Percentiles rank a stretch among this genome's conserved stretches.
Conservation (phyloP, 495 filamentous ascomycete genomes). For the Hypoxylon fragiforme region DNA sequence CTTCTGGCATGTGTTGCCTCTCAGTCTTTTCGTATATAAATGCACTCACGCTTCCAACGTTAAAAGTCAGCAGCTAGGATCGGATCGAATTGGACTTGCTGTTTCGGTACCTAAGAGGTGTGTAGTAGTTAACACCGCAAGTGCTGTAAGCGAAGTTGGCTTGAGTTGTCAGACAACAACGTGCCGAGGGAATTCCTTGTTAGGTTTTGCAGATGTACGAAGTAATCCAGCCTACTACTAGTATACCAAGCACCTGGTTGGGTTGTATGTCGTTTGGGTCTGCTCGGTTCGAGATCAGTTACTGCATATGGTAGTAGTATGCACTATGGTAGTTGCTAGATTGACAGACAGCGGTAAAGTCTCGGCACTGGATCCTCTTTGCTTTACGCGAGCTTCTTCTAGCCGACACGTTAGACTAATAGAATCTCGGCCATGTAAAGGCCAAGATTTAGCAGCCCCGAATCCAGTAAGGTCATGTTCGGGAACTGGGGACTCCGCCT, state of each 20-base stretch:
- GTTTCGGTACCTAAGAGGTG: too few relatives aligned
- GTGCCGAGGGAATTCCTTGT: too few relatives aligned
- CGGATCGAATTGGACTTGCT: too few relatives aligned
- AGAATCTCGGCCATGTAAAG: too few relatives aligned
- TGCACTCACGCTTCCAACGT: too few relatives aligned
- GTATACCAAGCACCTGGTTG: slow-evolving; percentile 24
- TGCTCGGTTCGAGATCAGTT: slow-evolving; percentile 16
- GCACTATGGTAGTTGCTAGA: too few relatives aligned
- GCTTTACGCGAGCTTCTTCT: background rate
- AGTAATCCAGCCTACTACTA: slow-evolving; percentile 19
- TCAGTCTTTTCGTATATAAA: background rate
- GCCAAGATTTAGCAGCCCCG: too few relatives aligned
- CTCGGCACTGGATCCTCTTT: slow-evolving; percentile 2
- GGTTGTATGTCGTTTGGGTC: background rate
- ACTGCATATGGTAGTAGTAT: background rate
- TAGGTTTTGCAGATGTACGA: slow-evolving; percentile 6
- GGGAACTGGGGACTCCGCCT: slow-evolving; percentile 24
- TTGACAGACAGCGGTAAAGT: slow-evolving; percentile 16
- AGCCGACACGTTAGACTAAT: too few relatives aligned
- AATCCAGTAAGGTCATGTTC: slow-evolving; percentile 17
- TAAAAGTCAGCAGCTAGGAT: too few relatives aligned
- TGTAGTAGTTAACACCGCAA: too few relatives aligned
- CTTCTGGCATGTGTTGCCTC: slow-evolving; percentile 2
- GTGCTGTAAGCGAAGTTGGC: too few relatives aligned
- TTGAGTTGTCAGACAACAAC: too few relatives aligned